Evolutionary conservation across 177 flowering plant genomes (phyloP), one percentile per base, ranked within the genome.

Genomic region (Vitis hybrid): DNA sequence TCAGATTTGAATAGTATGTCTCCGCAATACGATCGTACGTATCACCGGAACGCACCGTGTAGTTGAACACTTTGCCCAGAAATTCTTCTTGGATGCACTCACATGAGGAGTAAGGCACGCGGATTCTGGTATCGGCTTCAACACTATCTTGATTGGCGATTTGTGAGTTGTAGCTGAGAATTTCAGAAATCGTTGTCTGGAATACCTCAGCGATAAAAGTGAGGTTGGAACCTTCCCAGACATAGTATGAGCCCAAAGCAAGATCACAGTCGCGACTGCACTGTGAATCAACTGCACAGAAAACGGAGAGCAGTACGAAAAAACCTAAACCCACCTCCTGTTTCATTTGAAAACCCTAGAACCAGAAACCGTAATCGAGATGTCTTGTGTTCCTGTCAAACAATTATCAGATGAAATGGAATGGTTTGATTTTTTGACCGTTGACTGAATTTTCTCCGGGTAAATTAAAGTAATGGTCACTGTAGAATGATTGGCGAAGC

Each of bases 81-180:
- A 80, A 86, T 0, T 79, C 74, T 4, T 63, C 80, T 14, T 73
- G 16, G 67, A 90, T 74, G 70, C 98, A 92, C 14, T 73, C 84
- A 60, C 98, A 92, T 0, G 78, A 50, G 70, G 88, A 88, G 4
- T 39, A 39, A 39, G 98, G 98, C 19, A 90, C 76, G 68, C 80
- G 79, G 57, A 89, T 8, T 18, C 90, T 79, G 0, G 56, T 74
- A 7, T 2, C 75, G 0, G 74, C n/a, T 1, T 1, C 15, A 22
- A 93, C 57, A 33, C 45, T 53, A 75, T 89, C 86, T 50, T 74
- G 70, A 68, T 73, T 81, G 2, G 81, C 11, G 8, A 91, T n/a
- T 12, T 60, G 31, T 1, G 75, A 75, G 70, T 85, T 88, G 80
- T 72, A 88, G 12, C 26, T 16, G 3, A 82, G 71, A 62, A 87